A percentile compares a stretch with the other conserved stretches of the same genome.
These are phyloP conservation scores for Colletotrichum higginsianum DNA, from an alignment of 2,329 filamentous ascomycete species.

Conservation along the genomic window DNA sequence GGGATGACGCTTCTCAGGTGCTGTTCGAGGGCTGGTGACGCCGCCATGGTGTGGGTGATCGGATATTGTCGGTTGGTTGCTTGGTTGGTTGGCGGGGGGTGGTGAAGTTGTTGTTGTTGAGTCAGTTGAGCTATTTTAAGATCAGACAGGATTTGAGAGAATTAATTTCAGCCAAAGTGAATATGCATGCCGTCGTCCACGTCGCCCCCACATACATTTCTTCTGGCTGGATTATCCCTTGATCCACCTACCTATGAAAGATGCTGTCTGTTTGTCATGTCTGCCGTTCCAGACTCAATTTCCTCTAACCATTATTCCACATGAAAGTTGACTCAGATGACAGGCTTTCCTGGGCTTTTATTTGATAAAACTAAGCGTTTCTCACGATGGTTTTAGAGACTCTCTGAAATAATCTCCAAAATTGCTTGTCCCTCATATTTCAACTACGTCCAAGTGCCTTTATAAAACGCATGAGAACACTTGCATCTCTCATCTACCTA, in stretches of 20 bases:
- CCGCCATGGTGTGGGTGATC: neutral
- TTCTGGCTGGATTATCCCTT: conserved; percentile 2
- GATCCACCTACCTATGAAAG: conserved; percentile 21
- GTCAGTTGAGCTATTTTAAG: conserved; percentile 39
- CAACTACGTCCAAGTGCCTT: neutral
- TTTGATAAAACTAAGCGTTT: too few species aligned
- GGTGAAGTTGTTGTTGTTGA: conserved; percentile 24
- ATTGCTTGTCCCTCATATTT: neutral
- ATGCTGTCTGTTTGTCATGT: neutral
- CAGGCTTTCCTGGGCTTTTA: neutral
- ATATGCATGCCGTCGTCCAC: neutral
- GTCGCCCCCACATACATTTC: conserved; percentile 14
- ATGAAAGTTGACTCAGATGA: neutral
- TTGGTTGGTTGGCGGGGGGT: neutral
- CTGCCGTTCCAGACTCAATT: conserved; percentile 4
- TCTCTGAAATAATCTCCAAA: too few species aligned
- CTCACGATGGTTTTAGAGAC: neutral
- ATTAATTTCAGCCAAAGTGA: conserved; percentile 31
- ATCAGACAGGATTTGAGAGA: conserved; percentile 33
- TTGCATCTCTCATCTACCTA: neutral
- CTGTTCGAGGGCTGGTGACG: conserved; percentile 20
- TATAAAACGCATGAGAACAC: neutral
- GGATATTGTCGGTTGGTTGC: too few species aligned
- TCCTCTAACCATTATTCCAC: conserved; percentile 5
- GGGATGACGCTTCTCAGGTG: conserved; percentile 47